Evolutionary conservation across 116 monocot genomes (phyloP), one percentile per base, ranked within the genome.

Genomic region (Papilionanthe hybrid): DNA sequence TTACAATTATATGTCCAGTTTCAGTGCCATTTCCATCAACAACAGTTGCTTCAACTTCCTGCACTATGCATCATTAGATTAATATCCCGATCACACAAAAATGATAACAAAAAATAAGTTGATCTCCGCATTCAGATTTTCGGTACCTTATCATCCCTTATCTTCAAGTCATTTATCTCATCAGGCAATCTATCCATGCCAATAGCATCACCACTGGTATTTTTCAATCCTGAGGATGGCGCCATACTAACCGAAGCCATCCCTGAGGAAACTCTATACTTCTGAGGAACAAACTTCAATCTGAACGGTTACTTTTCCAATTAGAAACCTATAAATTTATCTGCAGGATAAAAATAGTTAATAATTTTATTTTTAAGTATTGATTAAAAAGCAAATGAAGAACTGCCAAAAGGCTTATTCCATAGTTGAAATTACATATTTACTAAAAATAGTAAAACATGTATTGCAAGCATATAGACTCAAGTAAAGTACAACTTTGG

Each of bases 1-100:
- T 93, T 11, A 96, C 93, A 81, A 96, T 96, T 81, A 91, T 91
- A 83, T 96, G 95, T 23, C 93, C 93, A 3, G 86, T 90, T 65
- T 95, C 95, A 49, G 93, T 92, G 4, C 93, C 91, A 86, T 93
- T 95, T 32, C 95, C 95, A 86, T 92, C 81, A 76, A 93, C 86
- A 4, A 95, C 82, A 44, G 93, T 82, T 77, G 95, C 87, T 89
- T 95, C 95, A 37, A 84, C 84, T 82, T 93, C 95, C 95, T 95
- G 84, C 45, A 41, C 28, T 44, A 71, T 50, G 76, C 48, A 48
- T 11, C 23, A 29, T 44, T 17, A 18, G 13, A 53, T 32, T 69
- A 69, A 69, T 15, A 69, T 41, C 5, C 1, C 11, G 15, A 3
- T 69, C 69, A 10, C 32, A 69, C n/a, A 25, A 5, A 23, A 11